Conservation (phyloP, 306 rosid species). For the Betula pendula region DNA sequence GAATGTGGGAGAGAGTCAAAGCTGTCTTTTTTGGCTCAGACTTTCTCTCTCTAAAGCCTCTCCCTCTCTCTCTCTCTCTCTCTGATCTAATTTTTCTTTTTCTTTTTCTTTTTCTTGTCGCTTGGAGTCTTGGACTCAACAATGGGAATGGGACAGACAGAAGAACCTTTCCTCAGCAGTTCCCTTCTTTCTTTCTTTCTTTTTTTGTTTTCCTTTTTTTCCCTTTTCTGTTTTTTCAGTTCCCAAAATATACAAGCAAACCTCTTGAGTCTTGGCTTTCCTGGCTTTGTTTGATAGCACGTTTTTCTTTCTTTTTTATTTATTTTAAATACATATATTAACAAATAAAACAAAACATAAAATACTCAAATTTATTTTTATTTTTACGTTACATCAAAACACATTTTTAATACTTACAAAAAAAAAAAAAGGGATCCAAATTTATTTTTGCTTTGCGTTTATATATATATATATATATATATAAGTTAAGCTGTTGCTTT, state of each 20-base stretch:
- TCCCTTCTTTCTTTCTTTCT: background rate
- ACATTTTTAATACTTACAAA: too few species aligned
- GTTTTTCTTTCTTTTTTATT: too few species aligned
- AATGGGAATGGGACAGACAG: constrained; percentile 27
- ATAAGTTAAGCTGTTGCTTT: too few species aligned
- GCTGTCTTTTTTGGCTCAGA: constrained; percentile 22
- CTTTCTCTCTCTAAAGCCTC: constrained; percentile 35
- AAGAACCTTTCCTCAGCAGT: constrained; percentile 8
- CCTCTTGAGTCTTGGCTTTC: too few species aligned
- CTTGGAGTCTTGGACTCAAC: constrained; percentile 31
- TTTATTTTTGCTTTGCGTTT: too few species aligned
- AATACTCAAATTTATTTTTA: too few species aligned
- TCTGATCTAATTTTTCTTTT: constrained; percentile 10
- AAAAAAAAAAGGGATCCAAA: too few species aligned
- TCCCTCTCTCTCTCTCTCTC: background rate
- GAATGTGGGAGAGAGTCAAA: constrained; percentile 35
- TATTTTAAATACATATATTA: too few species aligned
- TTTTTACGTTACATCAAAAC: too few species aligned
- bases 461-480: too few species aligned
- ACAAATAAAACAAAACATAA: too few species aligned
- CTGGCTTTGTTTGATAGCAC: too few species aligned
- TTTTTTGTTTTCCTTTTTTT: background rate
- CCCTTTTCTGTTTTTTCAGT: background rate
- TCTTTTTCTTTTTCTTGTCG: constrained; percentile 9
- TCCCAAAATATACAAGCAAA: constrained; percentile 4